Percentiles rank a stretch among this genome's conserved stretches.
Conservation (phyloP, 2,329 filamentous ascomycete genomes). For the Fusarium vanettenii region DNA sequence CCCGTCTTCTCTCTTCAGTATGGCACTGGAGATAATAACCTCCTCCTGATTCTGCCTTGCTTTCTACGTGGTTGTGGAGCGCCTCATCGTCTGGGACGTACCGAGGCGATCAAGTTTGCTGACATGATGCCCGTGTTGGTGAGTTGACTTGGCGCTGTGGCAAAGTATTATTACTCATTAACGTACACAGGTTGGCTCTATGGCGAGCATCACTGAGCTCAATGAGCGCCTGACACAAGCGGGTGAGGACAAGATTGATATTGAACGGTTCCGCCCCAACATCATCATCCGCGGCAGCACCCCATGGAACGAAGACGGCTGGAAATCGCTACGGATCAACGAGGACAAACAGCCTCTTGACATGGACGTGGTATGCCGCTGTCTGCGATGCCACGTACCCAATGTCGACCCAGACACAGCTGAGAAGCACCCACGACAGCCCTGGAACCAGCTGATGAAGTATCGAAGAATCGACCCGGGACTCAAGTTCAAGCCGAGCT, state of each 20-base stretch:
- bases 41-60: too few species aligned
- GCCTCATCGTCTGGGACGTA: constrained; percentile 63
- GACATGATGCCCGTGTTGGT: constrained; percentile 52
- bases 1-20: too few species aligned
- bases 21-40: too few species aligned
- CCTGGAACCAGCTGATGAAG: constrained; percentile 71
- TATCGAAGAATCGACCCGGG: constrained; percentile 70
- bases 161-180: constrained; percentile 61
- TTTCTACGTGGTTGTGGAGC: constrained; percentile 67
- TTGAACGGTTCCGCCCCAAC: constrained; percentile 74
- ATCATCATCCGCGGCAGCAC: constrained; percentile 67
- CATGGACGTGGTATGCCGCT: constrained; percentile 69
- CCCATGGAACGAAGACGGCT: constrained; percentile 72
- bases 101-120: constrained; percentile 66
- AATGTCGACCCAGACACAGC: constrained; percentile 74
- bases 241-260: constrained; percentile 60
- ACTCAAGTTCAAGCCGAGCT: constrained; percentile 73
- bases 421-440: constrained; percentile 67
- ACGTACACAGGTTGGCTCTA: constrained; percentile 65
- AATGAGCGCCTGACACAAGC: constrained; percentile 60
- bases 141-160: constrained; percentile 28
- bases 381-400: constrained; percentile 70
- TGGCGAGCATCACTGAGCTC: constrained; percentile 67
- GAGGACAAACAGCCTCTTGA: constrained; percentile 47
- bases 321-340: constrained; percentile 67